Evolutionary conservation across 2,329 filamentous ascomycete genomes (phyloP), one percentile per base, ranked within the genome.

Genomic region (Alternaria consortialis): DNA sequence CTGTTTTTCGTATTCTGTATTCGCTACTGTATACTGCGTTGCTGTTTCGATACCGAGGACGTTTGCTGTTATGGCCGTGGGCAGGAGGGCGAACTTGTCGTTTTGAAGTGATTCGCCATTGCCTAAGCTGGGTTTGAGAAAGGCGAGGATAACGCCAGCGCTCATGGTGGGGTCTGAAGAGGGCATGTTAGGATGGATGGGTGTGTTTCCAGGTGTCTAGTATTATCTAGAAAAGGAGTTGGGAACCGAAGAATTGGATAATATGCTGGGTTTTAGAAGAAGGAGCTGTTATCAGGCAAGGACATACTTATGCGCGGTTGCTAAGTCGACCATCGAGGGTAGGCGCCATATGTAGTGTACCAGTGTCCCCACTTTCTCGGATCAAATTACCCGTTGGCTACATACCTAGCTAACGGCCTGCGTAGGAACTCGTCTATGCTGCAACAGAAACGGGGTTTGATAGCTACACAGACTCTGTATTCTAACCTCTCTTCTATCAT

Each of bases 1-100:
- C 40, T 65, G 69, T 42, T 70, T 71, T 25, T 53, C 42, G 39
- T 69, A 69, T 2, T 55, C 31, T 2, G 68, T 42, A 60, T 70
- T 65, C 3, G 64, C 70, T 5, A 71, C 67, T 50, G 68, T 64
- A 62, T 68, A 77, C 0, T 39, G 34, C 1, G 15, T 34, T 9
- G 40, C 25, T 0, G 32, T 9, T 5, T 13, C 25, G 6, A 42
- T 57, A 12, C 53, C 47, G 3, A 40, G 32, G 11, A 46, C 7
- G 12, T 47, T 50, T 0, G 53, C 42, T 29, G 37, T 42, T 11
- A 55, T 48, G 27, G 52, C 27, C 12, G 37, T 36, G 20, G 36
- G 43, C 0, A 59, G n/a, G 20, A 59, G 43, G 11, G 9, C 12
- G 3, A 48, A 17, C 11, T 57, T 57, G n/a, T 44, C 17, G 9